Evolutionary conservation across 352 stramenopile species (phyloP).

Genomic region (Phytophthora podocarpi): DNA sequence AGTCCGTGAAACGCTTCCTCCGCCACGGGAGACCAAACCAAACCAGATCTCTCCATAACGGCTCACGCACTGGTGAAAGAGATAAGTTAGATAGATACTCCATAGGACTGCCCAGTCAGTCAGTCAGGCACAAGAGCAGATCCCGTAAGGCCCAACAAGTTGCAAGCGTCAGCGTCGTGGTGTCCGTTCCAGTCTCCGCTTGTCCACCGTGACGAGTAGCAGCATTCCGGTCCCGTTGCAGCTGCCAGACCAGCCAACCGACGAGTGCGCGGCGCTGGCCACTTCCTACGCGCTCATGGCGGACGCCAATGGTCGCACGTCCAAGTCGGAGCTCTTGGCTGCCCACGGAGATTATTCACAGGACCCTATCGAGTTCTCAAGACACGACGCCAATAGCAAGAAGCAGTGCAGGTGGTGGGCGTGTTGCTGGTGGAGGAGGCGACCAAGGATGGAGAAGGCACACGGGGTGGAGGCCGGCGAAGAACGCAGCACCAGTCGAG

Average conservation of each 20-base stretch:
- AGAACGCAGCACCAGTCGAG: conserved; percentile 20
- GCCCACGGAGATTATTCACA: conserved; percentile 18
- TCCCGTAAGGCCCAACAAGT: not conserved
- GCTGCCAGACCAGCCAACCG: conserved; percentile 7
- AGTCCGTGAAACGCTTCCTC: conserved; percentile 11
- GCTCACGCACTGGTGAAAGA: too few species aligned
- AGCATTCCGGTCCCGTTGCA: conserved; percentile 32
- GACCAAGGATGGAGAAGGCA: not conserved
- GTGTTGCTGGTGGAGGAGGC: conserved; percentile 18
- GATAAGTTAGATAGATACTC: too few species aligned
- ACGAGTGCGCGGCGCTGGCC: conserved; percentile 24
- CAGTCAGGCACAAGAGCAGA: not conserved
- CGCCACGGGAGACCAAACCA: not conserved
- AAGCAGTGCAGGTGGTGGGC: conserved; percentile 17
- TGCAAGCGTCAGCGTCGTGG: not conserved
- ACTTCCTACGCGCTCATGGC: conserved; percentile 41
- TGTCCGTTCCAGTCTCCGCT: not conserved
- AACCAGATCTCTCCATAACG: too few species aligned
- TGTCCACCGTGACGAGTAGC: conserved; percentile 24
- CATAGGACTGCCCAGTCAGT: not conserved
- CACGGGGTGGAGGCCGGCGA: conserved; percentile 20
- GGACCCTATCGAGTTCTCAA: not conserved
- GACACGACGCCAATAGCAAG: conserved; percentile 7
- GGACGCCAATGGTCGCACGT: conserved; percentile 24
- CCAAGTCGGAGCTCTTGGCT: conserved; percentile 32